A percentile compares a stretch with the other conserved stretches of the same genome.
phyloP scores from a whole-genome alignment of 2,329 filamentous ascomycete genomes.

The Graphilbum ipis-grandicollis region DNA sequence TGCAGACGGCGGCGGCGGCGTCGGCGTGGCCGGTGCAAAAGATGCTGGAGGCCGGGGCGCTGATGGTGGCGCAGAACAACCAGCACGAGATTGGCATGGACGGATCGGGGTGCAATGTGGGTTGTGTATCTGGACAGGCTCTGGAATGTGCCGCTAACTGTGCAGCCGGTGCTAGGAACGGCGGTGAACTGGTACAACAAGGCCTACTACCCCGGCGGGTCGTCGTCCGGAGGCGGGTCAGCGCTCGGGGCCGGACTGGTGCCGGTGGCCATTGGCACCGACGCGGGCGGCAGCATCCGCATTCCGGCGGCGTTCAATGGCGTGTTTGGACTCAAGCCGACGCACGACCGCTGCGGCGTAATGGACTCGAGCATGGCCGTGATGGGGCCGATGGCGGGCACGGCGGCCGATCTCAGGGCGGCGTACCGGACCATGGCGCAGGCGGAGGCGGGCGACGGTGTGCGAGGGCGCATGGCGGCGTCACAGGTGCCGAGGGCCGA shows the following conservation, averaged over 20 bases:
- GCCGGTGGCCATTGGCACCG: constrained; percentile 36
- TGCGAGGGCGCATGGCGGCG: constrained; percentile 45
- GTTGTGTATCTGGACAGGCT: no score
- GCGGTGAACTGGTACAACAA: constrained; percentile 64
- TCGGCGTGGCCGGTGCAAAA: constrained; percentile 56
- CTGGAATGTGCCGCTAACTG: no score
- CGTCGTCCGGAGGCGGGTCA: constrained; percentile 36
- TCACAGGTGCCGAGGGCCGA: constrained; percentile 22
- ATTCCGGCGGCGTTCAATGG: constrained; percentile 36
- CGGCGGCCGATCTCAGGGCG: constrained; percentile 58
- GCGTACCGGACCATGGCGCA: constrained; percentile 69
- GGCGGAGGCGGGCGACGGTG: constrained; percentile 45
- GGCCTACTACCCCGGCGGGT: constrained; percentile 28
- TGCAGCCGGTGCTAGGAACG: no score
- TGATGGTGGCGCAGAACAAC: constrained; percentile 58
- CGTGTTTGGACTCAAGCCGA: constrained; percentile 31
- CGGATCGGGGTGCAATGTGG: constrained; percentile 64
- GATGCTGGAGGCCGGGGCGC: constrained; percentile 56
- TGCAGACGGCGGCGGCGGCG: constrained; percentile 28
- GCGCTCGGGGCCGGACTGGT: constrained; percentile 34
- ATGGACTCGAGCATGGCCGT: constrained; percentile 42
- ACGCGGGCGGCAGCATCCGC: constrained; percentile 35
- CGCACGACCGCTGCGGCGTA: no score
- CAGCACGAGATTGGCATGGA: constrained; percentile 75
- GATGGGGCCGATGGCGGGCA: constrained; percentile 58